Base-by-base conservation (phyloP, 2,329 filamentous ascomycete species). In the Colletotrichum sp. region DNA sequence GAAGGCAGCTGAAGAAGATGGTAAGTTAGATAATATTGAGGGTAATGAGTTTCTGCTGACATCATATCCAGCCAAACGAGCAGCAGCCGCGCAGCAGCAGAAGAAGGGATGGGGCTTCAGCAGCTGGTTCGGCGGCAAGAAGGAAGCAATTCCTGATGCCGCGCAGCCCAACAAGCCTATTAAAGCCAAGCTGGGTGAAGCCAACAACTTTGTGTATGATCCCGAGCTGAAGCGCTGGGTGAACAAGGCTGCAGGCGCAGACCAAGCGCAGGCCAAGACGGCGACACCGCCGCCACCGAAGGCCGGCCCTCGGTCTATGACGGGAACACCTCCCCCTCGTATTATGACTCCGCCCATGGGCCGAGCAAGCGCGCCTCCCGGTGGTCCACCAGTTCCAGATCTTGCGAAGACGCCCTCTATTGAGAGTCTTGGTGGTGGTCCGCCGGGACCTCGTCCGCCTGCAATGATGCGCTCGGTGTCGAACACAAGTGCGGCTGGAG, bases 151-250 rank as follows among this genome's bases (percentile, higher is more conserved):
- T 28, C 69, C 13, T 79, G 86, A 85, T 30, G 80, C 86, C 9
- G 83, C 76, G 30, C 77, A 77, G 39, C 83, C 88, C 6, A 89
- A 89, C 82, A 93, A 93, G 81, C 88, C 96, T n/a, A 95, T 98
- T 83, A 93, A 92, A 80, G 97, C 98, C 77, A 99, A 99, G 82
- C 91, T 99, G 10, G 98, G 96, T 77, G 98, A 99, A 84, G 92
- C 97, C 82, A 98, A 92, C 84, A 95, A 93, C 62, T 98, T 99
- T 85, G 94, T 96, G 79, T 99, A 97, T 81, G 97, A 99, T 82
- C 94, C 96, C 4, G 95, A 98, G n/a, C 90, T 98, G 68, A 98
- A 98, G 88, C 96, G 97, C 83, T 99, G 98, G 98, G 90, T 99
- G 83, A 99, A 99, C 88, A 98, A 98, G 88, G 98, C 98, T 83